phyloP scores from a whole-genome alignment of 768 basidiomycete genomes.

The Dioszegia hungarica region DNA sequence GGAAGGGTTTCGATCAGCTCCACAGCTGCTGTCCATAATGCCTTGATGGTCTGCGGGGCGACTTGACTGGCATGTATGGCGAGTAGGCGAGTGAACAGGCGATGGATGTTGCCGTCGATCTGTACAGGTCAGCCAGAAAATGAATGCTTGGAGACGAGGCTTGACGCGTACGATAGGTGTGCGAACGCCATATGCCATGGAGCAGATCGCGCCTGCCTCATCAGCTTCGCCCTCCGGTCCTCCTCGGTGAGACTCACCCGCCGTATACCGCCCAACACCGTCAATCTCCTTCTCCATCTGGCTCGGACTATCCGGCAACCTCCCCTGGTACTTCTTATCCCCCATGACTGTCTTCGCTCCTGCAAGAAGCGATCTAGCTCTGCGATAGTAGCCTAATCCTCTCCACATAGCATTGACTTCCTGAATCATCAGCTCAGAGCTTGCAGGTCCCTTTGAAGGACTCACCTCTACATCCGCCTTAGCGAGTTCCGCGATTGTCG shows the following conservation, averaged over 20 bases:
- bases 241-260: constrained; percentile 52
- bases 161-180: constrained; percentile 69
- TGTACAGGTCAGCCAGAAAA: constrained; percentile 41
- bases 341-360: constrained; percentile 75
- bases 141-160: background rate
- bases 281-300: constrained; percentile 78
- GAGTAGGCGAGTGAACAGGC: constrained; percentile 75
- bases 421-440: constrained; percentile 50
- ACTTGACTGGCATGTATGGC: constrained; percentile 79
- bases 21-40: constrained; percentile 75
- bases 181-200: constrained; percentile 79
- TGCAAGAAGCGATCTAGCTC: constrained; percentile 71
- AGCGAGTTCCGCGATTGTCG: constrained; percentile 71
- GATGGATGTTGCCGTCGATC: constrained; percentile 87
- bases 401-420: constrained; percentile 87
- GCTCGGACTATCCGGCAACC: constrained; percentile 71
- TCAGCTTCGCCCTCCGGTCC: background rate
- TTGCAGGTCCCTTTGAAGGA: too few species aligned
- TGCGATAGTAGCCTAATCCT: constrained; percentile 79
- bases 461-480: constrained; percentile 46
- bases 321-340: constrained; percentile 50
- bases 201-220: constrained; percentile 51
- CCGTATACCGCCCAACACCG: constrained; percentile 83
- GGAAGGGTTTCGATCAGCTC: constrained; percentile 60
- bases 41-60: constrained; percentile 67